Conservation (phyloP, 1,284 basidiomycete genomes). For the Pascua sp. region DNA sequence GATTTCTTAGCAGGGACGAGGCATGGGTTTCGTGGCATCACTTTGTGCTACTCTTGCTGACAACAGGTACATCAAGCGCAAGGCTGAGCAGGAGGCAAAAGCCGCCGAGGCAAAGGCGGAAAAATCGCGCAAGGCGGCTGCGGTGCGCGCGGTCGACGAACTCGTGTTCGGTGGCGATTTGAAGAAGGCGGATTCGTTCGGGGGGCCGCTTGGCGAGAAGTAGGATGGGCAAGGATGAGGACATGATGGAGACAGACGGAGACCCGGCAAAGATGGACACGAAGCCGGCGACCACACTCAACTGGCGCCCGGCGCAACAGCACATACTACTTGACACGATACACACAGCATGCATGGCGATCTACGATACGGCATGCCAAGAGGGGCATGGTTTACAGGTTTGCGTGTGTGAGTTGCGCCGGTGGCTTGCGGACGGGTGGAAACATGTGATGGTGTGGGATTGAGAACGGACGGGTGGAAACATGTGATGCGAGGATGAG, state of each 20-base stretch:
- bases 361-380: too few relatives aligned
- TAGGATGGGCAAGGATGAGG: background rate
- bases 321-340: background rate
- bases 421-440: too few relatives aligned
- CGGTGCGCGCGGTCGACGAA: slow-evolving; percentile 21
- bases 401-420: too few relatives aligned
- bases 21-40: too few relatives aligned
- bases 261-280: too few relatives aligned
- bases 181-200: background rate
- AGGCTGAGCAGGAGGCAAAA: slow-evolving; percentile 43
- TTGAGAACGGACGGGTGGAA: too few relatives aligned
- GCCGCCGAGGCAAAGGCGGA: slow-evolving; percentile 34
- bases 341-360: slow-evolving; percentile 3
- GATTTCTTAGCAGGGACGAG: background rate
- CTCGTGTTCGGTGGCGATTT: slow-evolving; percentile 32
- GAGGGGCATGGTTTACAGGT: too few relatives aligned
- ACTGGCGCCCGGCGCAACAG: too few relatives aligned
- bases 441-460: too few relatives aligned
- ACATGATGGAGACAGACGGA: background rate
- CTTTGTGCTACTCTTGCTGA: background rate
- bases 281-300: too few relatives aligned
- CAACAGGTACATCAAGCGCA: slow-evolving; percentile 48
- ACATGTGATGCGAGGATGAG: too few relatives aligned
- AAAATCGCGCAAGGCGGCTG: slow-evolving; percentile 30
- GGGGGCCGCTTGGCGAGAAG: too few relatives aligned